Evolutionary conservation across 768 basidiomycete genomes (phyloP).

Genomic region (Dictyophora rubrovolvata): DNA sequence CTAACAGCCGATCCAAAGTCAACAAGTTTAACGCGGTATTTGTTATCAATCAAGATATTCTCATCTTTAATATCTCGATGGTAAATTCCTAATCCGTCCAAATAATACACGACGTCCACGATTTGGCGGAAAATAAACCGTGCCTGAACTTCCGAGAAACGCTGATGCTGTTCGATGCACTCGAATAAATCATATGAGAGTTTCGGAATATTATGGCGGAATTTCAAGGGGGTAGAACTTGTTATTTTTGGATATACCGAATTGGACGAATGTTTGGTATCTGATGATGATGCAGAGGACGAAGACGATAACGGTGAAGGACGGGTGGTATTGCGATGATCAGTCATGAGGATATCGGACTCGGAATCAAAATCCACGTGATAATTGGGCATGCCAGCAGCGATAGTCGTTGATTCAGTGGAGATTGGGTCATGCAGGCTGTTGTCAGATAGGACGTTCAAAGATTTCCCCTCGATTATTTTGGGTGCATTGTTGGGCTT

Average conservation of each 20-base stretch:
- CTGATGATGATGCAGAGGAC: slow-evolving; percentile 13
- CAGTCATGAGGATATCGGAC: neutral
- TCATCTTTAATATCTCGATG: slow-evolving; percentile 98
- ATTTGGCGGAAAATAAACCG: slow-evolving; percentile 81
- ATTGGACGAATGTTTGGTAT: neutral
- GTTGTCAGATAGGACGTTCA: no score
- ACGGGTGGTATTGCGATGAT: neutral
- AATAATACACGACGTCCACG: slow-evolving; percentile 73
- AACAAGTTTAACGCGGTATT: slow-evolving; percentile 84
- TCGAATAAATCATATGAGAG: slow-evolving; percentile 91
- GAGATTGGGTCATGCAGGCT: neutral
- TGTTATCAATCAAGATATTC: slow-evolving; percentile 72
- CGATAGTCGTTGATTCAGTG: neutral
- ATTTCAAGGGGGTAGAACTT: slow-evolving; percentile 11
- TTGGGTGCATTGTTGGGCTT: slow-evolving; percentile 26
- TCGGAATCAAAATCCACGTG: no score
- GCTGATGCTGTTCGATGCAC: slow-evolving; percentile 84
- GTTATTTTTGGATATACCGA: slow-evolving; percentile 15
- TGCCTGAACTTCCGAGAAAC: slow-evolving; percentile 68
- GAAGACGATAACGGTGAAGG: slow-evolving; percentile 19
- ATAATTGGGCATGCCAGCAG: no score
- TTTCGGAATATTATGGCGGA: slow-evolving; percentile 45
- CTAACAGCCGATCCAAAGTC: slow-evolving; percentile 90
- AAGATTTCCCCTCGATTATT: no score
- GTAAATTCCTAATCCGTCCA: slow-evolving; percentile 74